phyloP scores from a whole-genome alignment of 208 protist genomes.

The Phytomonas sp. region DNA sequence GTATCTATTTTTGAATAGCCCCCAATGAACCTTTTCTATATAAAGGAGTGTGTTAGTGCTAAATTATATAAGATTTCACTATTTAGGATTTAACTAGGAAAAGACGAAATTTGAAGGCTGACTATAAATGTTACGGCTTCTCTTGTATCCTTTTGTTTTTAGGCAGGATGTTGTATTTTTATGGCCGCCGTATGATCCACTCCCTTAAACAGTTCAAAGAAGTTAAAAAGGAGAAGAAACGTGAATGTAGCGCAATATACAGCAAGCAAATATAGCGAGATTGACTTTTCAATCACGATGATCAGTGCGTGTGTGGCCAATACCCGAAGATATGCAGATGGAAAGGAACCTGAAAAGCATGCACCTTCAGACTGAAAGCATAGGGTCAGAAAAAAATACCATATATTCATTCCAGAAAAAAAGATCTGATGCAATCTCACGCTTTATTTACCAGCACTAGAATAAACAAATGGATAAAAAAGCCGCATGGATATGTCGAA shows the following conservation, averaged over 20 bases:
- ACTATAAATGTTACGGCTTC: neutral
- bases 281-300: neutral
- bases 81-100: neutral
- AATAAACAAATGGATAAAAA: neutral
- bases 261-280: neutral
- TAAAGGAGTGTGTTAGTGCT: neutral
- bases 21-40: neutral
- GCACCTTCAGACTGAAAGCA: neutral
- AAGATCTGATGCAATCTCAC: neutral
- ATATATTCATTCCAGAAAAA: neutral
- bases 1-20: neutral
- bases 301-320: neutral
- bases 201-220: neutral
- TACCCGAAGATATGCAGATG: neutral
- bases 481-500: neutral
- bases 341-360: neutral
- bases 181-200: neutral
- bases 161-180: neutral
- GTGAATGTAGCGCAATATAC: neutral
- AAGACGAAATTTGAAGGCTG: constrained; percentile 7
- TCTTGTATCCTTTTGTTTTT: neutral
- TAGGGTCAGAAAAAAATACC: neutral
- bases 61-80: constrained; percentile 9
- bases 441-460: neutral
- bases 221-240: neutral